Evolutionary conservation across 31 red algal genomes (phyloP).

Genomic region (Odonthalia washingtoniensis): DNA sequence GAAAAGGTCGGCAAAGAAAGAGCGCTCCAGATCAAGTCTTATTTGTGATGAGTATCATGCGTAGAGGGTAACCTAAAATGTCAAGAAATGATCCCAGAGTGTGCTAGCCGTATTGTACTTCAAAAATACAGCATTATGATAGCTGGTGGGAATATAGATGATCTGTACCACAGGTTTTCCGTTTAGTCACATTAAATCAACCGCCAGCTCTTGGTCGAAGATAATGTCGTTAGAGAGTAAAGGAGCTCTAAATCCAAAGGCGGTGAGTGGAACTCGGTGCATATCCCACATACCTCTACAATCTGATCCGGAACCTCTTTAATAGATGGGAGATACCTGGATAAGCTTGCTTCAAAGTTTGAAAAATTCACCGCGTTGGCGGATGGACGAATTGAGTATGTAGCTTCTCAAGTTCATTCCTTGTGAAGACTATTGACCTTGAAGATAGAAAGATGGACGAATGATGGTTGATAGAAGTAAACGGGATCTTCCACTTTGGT

Average conservation of each 20-base stretch:
- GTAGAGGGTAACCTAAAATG: too few relatives aligned
- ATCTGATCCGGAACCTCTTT: background rate
- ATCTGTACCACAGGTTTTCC: background rate
- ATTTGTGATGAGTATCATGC: too few relatives aligned
- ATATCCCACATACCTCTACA: background rate
- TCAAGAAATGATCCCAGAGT: background rate
- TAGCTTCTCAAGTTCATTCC: background rate
- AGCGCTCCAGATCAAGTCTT: too few relatives aligned
- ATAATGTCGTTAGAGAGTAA: background rate
- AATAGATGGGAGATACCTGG: background rate
- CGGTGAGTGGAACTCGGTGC: background rate
- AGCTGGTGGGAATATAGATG: background rate
- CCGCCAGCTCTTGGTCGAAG: background rate
- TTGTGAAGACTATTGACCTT: background rate
- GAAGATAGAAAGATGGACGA: background rate
- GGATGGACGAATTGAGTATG: background rate
- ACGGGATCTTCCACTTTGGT: background rate
- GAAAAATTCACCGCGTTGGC: background rate
- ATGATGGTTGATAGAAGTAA: too few relatives aligned
- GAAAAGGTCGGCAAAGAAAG: too few relatives aligned
- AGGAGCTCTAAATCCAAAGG: background rate
- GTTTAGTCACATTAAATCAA: slow-evolving; percentile 1
- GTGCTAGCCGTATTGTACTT: background rate
- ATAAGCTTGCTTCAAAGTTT: background rate
- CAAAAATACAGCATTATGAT: slow-evolving; percentile 5